phyloP scores from a whole-genome alignment of 352 stramenopile genomes.

The Blastocystis sp. region DNA sequence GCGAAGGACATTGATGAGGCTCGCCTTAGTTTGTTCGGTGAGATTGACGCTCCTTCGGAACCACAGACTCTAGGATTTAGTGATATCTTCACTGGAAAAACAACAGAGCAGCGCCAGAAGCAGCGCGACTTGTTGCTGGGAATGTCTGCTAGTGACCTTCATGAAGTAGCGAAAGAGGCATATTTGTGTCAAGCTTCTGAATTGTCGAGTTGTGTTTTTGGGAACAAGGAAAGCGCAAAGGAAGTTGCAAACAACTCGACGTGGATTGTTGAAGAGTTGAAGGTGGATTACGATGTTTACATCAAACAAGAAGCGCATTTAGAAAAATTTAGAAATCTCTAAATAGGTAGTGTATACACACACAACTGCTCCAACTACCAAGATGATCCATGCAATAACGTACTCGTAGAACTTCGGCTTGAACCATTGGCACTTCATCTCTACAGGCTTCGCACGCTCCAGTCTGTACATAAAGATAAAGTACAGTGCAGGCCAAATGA shows the following conservation, averaged over 20 bases:
- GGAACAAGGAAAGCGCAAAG: not conserved
- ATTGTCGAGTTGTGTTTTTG: not conserved
- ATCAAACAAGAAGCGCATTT: not conserved
- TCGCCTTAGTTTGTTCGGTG: slow-evolving; percentile 7
- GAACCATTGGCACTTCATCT: not conserved
- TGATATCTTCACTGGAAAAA: slow-evolving; percentile 14
- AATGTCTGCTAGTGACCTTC: not conserved
- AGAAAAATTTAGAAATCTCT: slow-evolving; percentile 7
- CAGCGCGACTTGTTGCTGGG: not conserved
- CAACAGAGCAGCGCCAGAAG: not conserved
- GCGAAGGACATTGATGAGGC: slow-evolving; percentile 31
- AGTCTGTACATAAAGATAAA: not conserved
- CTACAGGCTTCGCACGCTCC: not conserved
- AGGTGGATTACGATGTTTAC: not conserved
- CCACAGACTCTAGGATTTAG: slow-evolving; percentile 11
- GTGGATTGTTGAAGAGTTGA: slow-evolving; percentile 33
- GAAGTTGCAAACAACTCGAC: not conserved
- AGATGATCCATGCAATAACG: slow-evolving; percentile 29
- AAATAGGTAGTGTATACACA: not conserved
- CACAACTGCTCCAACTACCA: not conserved
- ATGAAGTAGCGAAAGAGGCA: not conserved
- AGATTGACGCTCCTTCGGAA: slow-evolving; percentile 28
- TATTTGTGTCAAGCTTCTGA: not conserved
- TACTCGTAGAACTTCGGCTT: not conserved
- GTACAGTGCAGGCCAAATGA: slow-evolving; percentile 39